phyloP scores from a whole-genome alignment of 177 flowering plant genomes.

The Tripterygium wilfordii region DNA sequence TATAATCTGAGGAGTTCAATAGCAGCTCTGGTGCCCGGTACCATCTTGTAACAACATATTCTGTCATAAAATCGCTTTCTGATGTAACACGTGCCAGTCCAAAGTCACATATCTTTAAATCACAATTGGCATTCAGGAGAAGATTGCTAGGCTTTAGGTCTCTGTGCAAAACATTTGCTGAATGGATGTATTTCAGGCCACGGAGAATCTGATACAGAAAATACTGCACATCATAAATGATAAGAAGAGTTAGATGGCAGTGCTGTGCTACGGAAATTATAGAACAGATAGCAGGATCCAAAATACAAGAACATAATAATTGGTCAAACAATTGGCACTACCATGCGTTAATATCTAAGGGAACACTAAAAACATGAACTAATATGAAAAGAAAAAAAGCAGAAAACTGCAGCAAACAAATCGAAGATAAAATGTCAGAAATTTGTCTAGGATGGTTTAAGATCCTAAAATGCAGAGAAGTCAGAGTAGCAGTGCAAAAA shows the following conservation, averaged over 20 bases:
- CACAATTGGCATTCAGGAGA: conserved; percentile 87
- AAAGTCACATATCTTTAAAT: conserved; percentile 92
- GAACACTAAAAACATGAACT: no score
- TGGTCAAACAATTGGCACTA: no score
- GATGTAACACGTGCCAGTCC: conserved; percentile 92
- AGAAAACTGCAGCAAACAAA: no score
- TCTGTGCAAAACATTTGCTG: conserved; percentile 92
- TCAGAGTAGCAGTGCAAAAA: no score
- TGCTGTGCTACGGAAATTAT: no score
- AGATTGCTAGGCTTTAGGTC: conserved; percentile 96
- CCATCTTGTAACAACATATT: conserved; percentile 97
- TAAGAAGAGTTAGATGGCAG: no score
- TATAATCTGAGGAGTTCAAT: conserved; percentile 85
- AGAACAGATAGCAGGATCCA: conserved; percentile 2
- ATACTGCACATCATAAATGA: conserved; percentile 83
- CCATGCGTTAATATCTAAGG: no score
- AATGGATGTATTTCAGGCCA: conserved; percentile 89
- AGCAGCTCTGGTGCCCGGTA: conserved; percentile 92
- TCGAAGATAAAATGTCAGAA: no score
- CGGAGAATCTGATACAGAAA: conserved; percentile 90
- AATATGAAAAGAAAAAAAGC: no score
- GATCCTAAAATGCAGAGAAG: no score
- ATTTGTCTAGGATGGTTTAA: no score
- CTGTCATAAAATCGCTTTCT: conserved; percentile 93
- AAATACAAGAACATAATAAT: no score